These are phyloP conservation scores for Coemansia sp. DNA, from an alignment of 192 early-diverging fungal genomes.

Conservation along the genomic window DNA sequence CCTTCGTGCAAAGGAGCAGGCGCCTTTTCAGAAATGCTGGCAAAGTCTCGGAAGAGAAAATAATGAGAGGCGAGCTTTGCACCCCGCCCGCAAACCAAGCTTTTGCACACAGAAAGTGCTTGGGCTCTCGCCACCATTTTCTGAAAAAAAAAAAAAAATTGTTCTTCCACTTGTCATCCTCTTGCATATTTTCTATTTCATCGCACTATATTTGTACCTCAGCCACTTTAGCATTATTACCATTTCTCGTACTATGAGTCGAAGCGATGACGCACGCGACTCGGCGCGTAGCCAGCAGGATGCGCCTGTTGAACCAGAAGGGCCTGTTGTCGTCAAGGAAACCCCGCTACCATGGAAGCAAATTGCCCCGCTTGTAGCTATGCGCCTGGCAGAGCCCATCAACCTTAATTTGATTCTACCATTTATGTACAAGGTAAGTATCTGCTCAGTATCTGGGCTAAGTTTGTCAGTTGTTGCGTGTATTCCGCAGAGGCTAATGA, in stretches of 20 bases:
- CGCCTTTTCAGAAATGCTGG: neutral
- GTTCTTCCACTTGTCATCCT: neutral
- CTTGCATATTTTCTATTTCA: neutral
- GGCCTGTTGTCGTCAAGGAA: slow-evolving; percentile 19
- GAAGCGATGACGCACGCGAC: neutral
- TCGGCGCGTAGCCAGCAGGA: neutral
- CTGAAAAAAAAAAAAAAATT: too few species aligned
- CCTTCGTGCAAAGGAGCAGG: neutral
- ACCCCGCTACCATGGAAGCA: slow-evolving; percentile 55
- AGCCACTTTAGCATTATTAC: neutral
- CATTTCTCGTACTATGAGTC: neutral
- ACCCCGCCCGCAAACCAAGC: neutral
- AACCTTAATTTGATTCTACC: slow-evolving; percentile 77
- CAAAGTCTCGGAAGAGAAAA: neutral
- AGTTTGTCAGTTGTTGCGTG: neutral
- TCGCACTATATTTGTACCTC: neutral
- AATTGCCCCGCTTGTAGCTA: slow-evolving; percentile 29
- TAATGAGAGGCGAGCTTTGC: neutral
- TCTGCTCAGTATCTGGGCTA: neutral
- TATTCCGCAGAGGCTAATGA: neutral
- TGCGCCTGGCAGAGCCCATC: slow-evolving; percentile 69
- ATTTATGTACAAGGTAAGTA: slow-evolving; percentile 25
- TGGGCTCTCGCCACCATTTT: neutral
- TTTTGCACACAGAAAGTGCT: neutral
- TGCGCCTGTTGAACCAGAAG: neutral